phyloP scores from a whole-genome alignment of 169 alveolate genomes.

The Amoebophrya sp. region DNA sequence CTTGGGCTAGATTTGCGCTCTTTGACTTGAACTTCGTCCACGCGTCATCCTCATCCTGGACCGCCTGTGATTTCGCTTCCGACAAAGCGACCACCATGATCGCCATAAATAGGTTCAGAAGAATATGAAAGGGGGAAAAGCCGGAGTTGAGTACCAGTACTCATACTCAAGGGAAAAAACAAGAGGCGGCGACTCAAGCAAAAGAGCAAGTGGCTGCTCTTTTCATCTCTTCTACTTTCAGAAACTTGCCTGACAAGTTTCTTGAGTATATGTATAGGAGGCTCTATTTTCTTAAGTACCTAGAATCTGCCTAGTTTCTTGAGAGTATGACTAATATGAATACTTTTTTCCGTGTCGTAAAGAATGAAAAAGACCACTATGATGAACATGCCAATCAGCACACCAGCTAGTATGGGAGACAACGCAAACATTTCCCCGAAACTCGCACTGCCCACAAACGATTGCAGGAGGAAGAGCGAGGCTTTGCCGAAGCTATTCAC shows the following conservation, averaged over 20 bases:
- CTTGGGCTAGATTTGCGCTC: not conserved
- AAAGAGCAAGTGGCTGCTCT: too few relatives aligned
- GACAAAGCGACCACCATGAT: conserved; percentile 4
- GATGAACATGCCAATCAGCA: conserved; percentile 9
- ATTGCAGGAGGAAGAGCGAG: not conserved
- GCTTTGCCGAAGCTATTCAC: not conserved
- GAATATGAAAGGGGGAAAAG: not conserved
- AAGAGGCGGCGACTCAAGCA: too few relatives aligned
- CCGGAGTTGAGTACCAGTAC: too few relatives aligned
- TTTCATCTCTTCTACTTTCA: too few relatives aligned
- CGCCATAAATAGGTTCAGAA: not conserved
- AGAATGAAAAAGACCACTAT: too few relatives aligned
- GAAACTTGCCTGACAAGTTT: too few relatives aligned
- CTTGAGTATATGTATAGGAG: too few relatives aligned
- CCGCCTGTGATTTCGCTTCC: not conserved
- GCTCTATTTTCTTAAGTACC: too few relatives aligned
- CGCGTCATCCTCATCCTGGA: conserved; percentile 14
- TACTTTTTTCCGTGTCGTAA: too few relatives aligned
- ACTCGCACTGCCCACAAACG: not conserved
- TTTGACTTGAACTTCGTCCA: not conserved
- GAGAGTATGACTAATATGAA: too few relatives aligned
- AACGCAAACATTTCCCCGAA: not conserved
- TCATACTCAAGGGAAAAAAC: too few relatives aligned
- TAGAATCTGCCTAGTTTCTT: too few relatives aligned
- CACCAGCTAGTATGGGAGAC: not conserved